Evolutionary conservation across 768 basidiomycete species (phyloP).

Genomic region (Lentinula lateritia): DNA sequence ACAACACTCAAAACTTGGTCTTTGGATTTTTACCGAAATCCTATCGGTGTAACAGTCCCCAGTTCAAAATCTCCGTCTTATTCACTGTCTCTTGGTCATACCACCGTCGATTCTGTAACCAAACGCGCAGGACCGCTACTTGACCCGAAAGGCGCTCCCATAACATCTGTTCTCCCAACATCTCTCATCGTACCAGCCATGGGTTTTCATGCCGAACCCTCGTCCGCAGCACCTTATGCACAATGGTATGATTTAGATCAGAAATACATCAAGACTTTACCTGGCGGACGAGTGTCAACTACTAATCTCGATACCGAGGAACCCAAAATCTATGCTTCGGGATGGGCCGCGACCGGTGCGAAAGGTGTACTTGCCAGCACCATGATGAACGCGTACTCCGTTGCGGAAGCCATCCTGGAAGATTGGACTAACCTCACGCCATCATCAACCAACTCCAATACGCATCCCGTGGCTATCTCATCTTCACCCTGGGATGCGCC

Average conservation of each 20-base stretch:
- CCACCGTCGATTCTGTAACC: constrained; percentile 43
- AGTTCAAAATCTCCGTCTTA: constrained; percentile 17
- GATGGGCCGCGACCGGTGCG: constrained; percentile 92
- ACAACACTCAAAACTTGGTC: constrained; percentile 68
- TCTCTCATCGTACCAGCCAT: constrained; percentile 84
- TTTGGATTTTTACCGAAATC: constrained; percentile 77
- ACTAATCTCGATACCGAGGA: constrained; percentile 32
- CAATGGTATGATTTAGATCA: constrained; percentile 53
- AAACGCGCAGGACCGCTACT: constrained; percentile 51
- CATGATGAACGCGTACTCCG: constrained; percentile 86
- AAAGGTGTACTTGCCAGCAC: constrained; percentile 88
- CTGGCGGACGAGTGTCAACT: constrained; percentile 42
- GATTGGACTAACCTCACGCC: constrained; percentile 35
- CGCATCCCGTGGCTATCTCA: constrained; percentile 7
- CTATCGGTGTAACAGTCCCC: constrained; percentile 34
- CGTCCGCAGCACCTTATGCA: constrained; percentile 20
- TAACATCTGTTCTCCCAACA: constrained; percentile 45
- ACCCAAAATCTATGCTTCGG: constrained; percentile 71
- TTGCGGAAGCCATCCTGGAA: constrained; percentile 63
- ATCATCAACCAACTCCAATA: constrained; percentile 9
- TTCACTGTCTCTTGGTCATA: constrained; percentile 56
- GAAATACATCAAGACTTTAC: constrained; percentile 49
- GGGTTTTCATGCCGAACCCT: constrained; percentile 74
- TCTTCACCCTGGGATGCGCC: constrained; percentile 15
- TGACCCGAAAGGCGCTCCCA: constrained; percentile 13